Percentiles rank a stretch among this genome's conserved stretches.
Conservation (phyloP, 169 alveolate species). For the Condylostoma magnum region DNA sequence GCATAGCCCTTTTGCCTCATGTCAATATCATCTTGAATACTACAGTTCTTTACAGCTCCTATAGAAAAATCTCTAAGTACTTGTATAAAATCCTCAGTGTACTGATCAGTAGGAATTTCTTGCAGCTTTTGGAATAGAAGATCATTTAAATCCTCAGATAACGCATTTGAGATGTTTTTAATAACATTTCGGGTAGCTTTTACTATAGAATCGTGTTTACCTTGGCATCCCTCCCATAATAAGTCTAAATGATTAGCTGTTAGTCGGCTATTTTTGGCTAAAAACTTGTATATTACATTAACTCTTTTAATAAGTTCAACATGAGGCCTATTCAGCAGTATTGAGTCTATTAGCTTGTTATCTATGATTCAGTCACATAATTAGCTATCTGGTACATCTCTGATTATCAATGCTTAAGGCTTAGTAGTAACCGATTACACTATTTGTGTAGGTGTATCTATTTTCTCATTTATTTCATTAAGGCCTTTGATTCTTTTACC, state of each 20-base stretch:
- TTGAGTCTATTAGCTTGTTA: constrained; percentile 21
- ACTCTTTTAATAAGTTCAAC: constrained; percentile 50
- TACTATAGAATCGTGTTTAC: constrained; percentile 55
- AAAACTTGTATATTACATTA: constrained; percentile 36
- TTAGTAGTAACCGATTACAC: too few species aligned
- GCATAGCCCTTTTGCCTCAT: too few species aligned
- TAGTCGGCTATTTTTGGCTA: constrained; percentile 24
- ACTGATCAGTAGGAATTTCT: constrained; percentile 30
- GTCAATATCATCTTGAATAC: too few species aligned
- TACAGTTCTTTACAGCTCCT: too few species aligned
- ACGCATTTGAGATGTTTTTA: constrained; percentile 32
- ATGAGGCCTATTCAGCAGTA: constrained; percentile 50
- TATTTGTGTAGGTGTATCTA: too few species aligned
- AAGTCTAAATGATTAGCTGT: constrained; percentile 30
- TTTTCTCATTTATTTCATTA: constrained; percentile 18
- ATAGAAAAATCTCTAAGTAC: constrained; percentile 52
- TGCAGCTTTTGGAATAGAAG: constrained; percentile 24
- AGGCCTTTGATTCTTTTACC: constrained; percentile 30
- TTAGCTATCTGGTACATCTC: too few species aligned
- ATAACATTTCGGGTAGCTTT: constrained; percentile 41
- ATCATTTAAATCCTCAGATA: constrained; percentile 31
- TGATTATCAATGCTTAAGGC: too few species aligned
- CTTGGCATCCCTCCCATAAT: constrained; percentile 49
- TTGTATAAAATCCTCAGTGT: constrained; percentile 44
- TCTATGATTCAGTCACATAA: constrained; percentile 38